Percentiles rank a stretch among this genome's conserved stretches.
These are phyloP conservation scores for Suillus decipiens DNA, from an alignment of 768 basidiomycete genomes.

Conservation along the genomic window DNA sequence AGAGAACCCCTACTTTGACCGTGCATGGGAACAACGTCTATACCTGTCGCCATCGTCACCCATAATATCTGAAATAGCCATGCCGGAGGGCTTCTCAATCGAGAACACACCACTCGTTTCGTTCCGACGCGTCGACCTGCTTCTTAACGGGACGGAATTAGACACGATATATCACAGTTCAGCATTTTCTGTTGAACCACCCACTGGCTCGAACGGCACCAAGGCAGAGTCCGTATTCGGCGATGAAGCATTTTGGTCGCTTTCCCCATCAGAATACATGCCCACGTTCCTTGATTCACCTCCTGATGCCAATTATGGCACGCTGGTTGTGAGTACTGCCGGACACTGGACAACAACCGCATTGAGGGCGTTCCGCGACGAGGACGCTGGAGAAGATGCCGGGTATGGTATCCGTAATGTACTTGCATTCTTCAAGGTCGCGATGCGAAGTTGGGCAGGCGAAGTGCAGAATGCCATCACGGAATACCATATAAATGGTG, in stretches of 20 bases:
- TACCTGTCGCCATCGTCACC: conserved; percentile 58
- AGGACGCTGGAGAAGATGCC: conserved; percentile 29
- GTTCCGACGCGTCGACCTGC: conserved; percentile 66
- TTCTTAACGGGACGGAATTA: conserved; percentile 52
- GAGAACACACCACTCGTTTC: conserved; percentile 60
- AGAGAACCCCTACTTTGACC: conserved; percentile 54
- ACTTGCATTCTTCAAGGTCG: conserved; percentile 57
- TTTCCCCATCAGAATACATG: conserved; percentile 55
- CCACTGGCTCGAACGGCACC: conserved; percentile 27
- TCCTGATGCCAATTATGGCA: conserved; percentile 56
- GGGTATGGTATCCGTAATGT: conserved; percentile 55
- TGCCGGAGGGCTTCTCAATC: conserved; percentile 58
- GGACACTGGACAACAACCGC: conserved; percentile 71
- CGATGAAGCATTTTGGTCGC: conserved; percentile 54
- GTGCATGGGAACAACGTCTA: conserved; percentile 65
- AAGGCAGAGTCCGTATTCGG: conserved; percentile 48
- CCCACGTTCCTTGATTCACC: conserved; percentile 44
- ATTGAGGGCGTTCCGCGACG: conserved; percentile 44
- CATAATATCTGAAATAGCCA: conserved; percentile 32
- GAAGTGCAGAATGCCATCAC: conserved; percentile 49
- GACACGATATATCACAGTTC: conserved; percentile 40
- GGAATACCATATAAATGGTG: conserved; percentile 32
- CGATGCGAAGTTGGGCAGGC: conserved; percentile 56
- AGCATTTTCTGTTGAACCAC: conserved; percentile 18
- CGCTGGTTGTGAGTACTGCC: conserved; percentile 62